Conservation (phyloP, 164 flowering plant genomes). For the Buxus sempervirens region DNA sequence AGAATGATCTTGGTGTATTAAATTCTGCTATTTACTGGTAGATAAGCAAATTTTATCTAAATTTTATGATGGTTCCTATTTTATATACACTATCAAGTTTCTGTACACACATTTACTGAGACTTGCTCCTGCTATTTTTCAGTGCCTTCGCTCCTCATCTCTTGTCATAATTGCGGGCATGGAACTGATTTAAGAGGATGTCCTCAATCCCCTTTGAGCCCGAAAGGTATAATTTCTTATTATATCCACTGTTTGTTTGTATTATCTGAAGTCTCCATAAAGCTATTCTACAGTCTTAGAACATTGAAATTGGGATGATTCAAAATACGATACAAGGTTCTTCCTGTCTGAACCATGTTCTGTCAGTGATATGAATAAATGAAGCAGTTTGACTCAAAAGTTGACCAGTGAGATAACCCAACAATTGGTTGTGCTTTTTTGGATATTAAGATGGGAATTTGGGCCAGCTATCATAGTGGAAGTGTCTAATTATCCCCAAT, state of each 20-base stretch:
- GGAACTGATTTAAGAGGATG: conserved; percentile 94
- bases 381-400: neutral
- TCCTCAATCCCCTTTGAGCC: conserved; percentile 72
- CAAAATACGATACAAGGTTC: neutral
- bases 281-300: neutral
- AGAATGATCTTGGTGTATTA: neutral
- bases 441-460: too few relatives aligned
- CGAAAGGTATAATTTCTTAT: conserved; percentile 54
- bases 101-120: conserved; percentile 2
- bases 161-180: conserved; percentile 94
- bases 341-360: neutral
- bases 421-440: too few relatives aligned
- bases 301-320: neutral
- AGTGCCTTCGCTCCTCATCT: conserved; percentile 85
- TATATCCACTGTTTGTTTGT: neutral
- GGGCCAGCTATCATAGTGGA: too few relatives aligned
- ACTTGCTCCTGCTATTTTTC: conserved; percentile 17
- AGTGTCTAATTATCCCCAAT: too few relatives aligned
- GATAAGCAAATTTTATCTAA: neutral
- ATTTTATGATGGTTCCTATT: too few relatives aligned
- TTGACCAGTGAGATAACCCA: too few relatives aligned
- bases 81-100: neutral
- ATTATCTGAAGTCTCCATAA: neutral
- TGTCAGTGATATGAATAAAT: neutral
- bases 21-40: neutral